Conservation (phyloP, 169 alveolate species). For the Eimeria maxima region DNA sequence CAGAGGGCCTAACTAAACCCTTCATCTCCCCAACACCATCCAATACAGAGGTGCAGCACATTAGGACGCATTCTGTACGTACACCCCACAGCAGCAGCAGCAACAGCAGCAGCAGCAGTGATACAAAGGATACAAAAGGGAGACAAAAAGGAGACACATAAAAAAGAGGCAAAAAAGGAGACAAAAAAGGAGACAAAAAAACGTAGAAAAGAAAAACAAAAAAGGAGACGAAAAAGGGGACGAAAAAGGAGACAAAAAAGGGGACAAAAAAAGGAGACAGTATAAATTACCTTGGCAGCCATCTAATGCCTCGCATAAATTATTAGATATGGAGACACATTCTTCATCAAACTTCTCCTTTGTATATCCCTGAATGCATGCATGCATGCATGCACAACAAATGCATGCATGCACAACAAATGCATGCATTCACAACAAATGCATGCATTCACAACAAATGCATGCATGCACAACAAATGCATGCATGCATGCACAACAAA, state of each 20-base stretch:
- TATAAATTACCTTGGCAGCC: constrained; percentile 17
- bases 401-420: background rate
- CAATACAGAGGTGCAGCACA: constrained; percentile 3
- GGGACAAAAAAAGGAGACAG: background rate
- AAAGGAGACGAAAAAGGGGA: no score
- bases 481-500: background rate
- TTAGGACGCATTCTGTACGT: background rate
- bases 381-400: background rate
- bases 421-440: background rate
- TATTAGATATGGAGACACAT: background rate
- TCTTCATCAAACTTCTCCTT: background rate
- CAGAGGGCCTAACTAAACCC: background rate
- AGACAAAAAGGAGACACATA: no score
- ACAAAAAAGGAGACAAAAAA: background rate
- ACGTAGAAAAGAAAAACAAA: no score
- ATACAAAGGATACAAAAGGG: no score
- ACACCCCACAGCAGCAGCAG: background rate
- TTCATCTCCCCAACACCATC: constrained; percentile 39
- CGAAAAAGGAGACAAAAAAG: background rate
- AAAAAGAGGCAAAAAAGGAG: no score
- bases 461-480: no score
- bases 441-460: background rate
- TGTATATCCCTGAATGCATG: background rate
- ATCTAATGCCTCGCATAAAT: constrained; percentile 40
- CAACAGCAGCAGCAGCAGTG: no score